These are phyloP conservation scores for Xylariaceae sp. DNA, from an alignment of 2,329 filamentous ascomycete genomes.

Conservation along the genomic window DNA sequence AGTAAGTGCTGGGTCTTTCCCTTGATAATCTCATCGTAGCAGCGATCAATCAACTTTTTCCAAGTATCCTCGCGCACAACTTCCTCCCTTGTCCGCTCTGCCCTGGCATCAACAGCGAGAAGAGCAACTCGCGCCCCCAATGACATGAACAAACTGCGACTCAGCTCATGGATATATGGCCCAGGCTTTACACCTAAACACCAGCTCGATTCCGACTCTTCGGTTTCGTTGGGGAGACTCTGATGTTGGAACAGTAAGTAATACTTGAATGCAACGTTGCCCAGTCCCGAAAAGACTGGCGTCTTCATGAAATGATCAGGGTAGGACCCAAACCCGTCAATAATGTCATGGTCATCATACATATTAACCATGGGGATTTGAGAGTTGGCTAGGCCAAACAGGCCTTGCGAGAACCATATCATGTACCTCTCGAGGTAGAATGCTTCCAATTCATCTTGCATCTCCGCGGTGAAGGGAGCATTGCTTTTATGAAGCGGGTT, in stretches of 20 bases:
- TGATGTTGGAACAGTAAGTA: constrained; percentile 99
- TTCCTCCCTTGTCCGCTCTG: constrained; percentile 84
- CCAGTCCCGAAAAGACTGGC: constrained; percentile 87
- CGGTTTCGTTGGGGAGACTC: constrained; percentile 79
- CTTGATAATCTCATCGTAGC: constrained; percentile 80
- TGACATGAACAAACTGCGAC: constrained; percentile 84
- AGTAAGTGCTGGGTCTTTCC: constrained; percentile 90
- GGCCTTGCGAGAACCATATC: constrained; percentile 94
- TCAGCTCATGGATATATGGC: constrained; percentile 87
- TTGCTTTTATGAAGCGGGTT: constrained; percentile 81
- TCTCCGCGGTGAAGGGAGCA: constrained; percentile 76
- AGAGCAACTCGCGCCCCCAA: constrained; percentile 82
- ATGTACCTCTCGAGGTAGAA: constrained; percentile 91
- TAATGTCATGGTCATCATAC: constrained; percentile 94
- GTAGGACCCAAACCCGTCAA: constrained; percentile 93
- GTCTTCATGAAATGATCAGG: constrained; percentile 90
- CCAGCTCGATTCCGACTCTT: constrained; percentile 89
- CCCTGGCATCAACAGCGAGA: constrained; percentile 88
- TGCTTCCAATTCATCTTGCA: constrained; percentile 86
- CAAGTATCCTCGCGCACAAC: constrained; percentile 83
- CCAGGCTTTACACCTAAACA: constrained; percentile 79
- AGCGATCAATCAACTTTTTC: constrained; percentile 84
- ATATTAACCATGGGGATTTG: constrained; percentile 99
- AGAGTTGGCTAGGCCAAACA: constrained; percentile 90
- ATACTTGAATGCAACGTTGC: constrained; percentile 95